A percentile compares a stretch with the other conserved stretches of the same genome.
These are phyloP conservation scores for Fusarium sp. DNA, from an alignment of 2,329 filamentous ascomycete species.

Conservation along the genomic window DNA sequence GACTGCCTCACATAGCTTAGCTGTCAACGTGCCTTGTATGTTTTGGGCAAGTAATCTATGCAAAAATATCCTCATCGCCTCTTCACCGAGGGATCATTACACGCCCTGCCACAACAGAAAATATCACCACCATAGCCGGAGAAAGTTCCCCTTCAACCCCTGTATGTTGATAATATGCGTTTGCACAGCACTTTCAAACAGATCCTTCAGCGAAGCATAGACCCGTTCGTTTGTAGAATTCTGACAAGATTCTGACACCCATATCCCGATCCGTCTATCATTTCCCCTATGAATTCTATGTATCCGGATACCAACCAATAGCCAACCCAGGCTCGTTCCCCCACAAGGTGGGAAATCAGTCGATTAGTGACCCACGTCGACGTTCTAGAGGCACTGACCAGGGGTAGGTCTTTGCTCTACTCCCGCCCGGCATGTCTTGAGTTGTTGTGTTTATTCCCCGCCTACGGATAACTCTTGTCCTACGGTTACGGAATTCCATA, in stretches of 20 bases:
- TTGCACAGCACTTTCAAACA: background rate
- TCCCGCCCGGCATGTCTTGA: background rate
- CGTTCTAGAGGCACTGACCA: slow-evolving; percentile 6
- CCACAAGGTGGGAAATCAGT: slow-evolving; percentile 39
- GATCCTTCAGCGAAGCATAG: background rate
- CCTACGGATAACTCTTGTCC: background rate
- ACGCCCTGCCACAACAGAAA: slow-evolving; percentile 23
- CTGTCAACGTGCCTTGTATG: background rate
- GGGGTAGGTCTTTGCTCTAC: background rate
- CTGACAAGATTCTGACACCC: slow-evolving; percentile 3
- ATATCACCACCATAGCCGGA: background rate
- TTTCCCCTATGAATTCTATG: slow-evolving; percentile 11
- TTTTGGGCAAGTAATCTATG: background rate
- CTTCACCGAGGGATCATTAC: slow-evolving; percentile 1
- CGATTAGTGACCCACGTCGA: slow-evolving; percentile 17
- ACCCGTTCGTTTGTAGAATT: slow-evolving; percentile 1
- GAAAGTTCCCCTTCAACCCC: background rate
- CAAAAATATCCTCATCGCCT: slow-evolving; percentile 22
- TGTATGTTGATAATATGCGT: slow-evolving; percentile 6
- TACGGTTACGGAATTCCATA: slow-evolving; percentile 3
- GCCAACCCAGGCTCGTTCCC: slow-evolving; percentile 13
- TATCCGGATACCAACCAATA: background rate
- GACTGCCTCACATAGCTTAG: slow-evolving; percentile 7
- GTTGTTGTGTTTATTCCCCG: background rate
- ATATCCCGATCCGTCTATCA: slow-evolving; percentile 19